These are phyloP conservation scores for Fusarium sp. DNA, from an alignment of 2,329 filamentous ascomycete species.

Conservation along the genomic window DNA sequence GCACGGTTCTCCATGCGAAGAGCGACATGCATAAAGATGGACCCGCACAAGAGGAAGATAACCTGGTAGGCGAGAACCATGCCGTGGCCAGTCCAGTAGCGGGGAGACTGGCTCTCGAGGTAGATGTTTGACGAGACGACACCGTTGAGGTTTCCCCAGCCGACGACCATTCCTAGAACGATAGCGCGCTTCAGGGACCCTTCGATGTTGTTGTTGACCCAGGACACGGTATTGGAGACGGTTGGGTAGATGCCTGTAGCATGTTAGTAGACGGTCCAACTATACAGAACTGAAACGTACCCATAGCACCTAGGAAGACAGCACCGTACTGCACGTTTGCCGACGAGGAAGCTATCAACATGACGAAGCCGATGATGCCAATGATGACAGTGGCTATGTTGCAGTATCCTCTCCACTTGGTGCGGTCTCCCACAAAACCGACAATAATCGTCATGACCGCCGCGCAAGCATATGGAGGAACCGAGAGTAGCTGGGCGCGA, in stretches of 20 bases:
- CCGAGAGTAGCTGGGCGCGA: conserved; percentile 64
- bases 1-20: conserved; percentile 68
- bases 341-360: conserved; percentile 66
- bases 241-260: conserved; percentile 73
- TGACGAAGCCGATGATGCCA: conserved; percentile 71
- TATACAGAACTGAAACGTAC: neutral
- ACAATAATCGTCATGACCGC: conserved; percentile 69
- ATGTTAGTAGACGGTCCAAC: rapidly evolving
- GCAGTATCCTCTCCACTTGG: conserved; percentile 68
- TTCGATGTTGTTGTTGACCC: conserved; percentile 76
- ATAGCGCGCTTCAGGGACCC: conserved; percentile 70
- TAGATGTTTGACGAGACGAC: conserved; percentile 73
- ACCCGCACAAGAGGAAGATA: conserved; percentile 70
- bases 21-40: conserved; percentile 66
- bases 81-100: conserved; percentile 62
- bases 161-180: conserved; percentile 77
- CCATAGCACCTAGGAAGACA: conserved; percentile 70
- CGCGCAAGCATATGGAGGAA: conserved; percentile 68
- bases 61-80: conserved; percentile 71
- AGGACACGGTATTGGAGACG: conserved; percentile 75
- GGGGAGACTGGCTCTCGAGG: conserved; percentile 42
- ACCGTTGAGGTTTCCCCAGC: conserved; percentile 80
- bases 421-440: conserved; percentile 72
- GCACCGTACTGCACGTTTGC: conserved; percentile 72
- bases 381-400: conserved; percentile 71